A percentile compares a stretch with the other conserved stretches of the same genome.
Conservation (phyloP, 2,329 filamentous ascomycete species). For the Apiospora marii region DNA sequence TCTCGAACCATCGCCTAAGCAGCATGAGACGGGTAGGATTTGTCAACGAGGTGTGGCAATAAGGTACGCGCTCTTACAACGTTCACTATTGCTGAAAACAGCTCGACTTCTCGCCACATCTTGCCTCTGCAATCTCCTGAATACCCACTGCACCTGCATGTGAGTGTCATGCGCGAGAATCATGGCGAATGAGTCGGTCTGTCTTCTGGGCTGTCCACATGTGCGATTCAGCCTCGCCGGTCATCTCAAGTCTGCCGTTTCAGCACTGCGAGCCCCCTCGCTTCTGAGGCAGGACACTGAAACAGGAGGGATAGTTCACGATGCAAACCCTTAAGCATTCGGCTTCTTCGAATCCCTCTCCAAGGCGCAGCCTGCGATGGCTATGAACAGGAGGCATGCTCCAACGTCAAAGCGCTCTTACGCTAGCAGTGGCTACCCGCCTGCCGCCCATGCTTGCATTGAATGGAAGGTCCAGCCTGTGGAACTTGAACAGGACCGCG, state of each 20-base stretch:
- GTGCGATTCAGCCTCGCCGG: constrained; percentile 2
- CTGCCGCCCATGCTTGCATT: neutral
- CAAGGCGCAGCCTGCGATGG: constrained; percentile 2
- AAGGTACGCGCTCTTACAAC: neutral
- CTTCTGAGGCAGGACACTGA: constrained; percentile 3
- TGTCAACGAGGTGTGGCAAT: neutral
- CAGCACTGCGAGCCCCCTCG: neutral
- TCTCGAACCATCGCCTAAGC: neutral
- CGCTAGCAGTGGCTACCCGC: constrained; percentile 2
- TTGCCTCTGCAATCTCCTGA: constrained; percentile 11
- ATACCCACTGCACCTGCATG: constrained; percentile 5
- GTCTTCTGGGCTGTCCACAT: neutral
- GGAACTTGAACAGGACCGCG: neutral
- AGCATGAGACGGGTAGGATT: neutral
- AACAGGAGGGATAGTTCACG: neutral
- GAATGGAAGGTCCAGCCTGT: neutral
- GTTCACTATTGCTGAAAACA: constrained; percentile 10
- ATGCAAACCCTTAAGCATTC: neutral
- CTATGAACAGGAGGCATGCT: constrained; percentile 10
- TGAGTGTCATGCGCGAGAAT: neutral
- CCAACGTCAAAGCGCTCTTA: constrained; percentile 6
- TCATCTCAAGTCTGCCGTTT: neutral
- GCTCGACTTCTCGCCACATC: neutral
- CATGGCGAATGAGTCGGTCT: neutral
- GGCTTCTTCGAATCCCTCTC: constrained; percentile 4